phyloP scores from a whole-genome alignment of 2,329 filamentous ascomycete genomes.

The Emmonsiellopsis sp. region DNA sequence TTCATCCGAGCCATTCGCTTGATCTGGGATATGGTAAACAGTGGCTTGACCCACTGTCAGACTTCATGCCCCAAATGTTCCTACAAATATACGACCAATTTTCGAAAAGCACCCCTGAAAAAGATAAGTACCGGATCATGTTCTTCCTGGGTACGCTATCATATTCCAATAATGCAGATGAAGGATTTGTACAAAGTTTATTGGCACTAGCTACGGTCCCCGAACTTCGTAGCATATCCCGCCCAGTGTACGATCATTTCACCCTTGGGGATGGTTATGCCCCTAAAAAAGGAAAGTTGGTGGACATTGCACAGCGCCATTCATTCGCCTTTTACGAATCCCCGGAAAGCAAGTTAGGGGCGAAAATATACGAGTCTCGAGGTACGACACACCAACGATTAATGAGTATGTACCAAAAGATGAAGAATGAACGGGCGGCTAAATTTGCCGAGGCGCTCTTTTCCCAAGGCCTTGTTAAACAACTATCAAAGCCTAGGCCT shows the following conservation, averaged over 20 bases:
- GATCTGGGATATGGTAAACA: slow-evolving; percentile 10
- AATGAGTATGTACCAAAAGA: background rate
- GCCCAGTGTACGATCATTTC: slow-evolving; percentile 7
- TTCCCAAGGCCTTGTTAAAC: background rate
- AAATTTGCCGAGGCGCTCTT: background rate
- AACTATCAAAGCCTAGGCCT: background rate
- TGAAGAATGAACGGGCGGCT: background rate
- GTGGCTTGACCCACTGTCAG: slow-evolving; percentile 10
- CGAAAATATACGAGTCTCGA: background rate
- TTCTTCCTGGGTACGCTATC: slow-evolving; percentile 18
- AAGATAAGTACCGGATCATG: slow-evolving; percentile 20
- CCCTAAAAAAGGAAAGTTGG: background rate
- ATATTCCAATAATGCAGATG: slow-evolving; percentile 14
- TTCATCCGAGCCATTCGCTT: background rate
- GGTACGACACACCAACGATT: background rate
- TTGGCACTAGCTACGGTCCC: slow-evolving; percentile 20
- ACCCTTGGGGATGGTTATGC: slow-evolving; percentile 10
- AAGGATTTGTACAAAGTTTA: slow-evolving; percentile 19
- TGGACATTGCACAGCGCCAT: background rate
- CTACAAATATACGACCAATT: slow-evolving; percentile 14
- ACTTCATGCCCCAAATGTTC: slow-evolving; percentile 14
- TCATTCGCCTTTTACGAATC: background rate
- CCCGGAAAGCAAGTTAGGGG: background rate
- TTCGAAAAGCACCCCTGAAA: background rate
- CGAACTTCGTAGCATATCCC: slow-evolving; percentile 7